Base-by-base conservation (phyloP, 2,329 filamentous ascomycete genomes). In the Penicillium sp. region DNA sequence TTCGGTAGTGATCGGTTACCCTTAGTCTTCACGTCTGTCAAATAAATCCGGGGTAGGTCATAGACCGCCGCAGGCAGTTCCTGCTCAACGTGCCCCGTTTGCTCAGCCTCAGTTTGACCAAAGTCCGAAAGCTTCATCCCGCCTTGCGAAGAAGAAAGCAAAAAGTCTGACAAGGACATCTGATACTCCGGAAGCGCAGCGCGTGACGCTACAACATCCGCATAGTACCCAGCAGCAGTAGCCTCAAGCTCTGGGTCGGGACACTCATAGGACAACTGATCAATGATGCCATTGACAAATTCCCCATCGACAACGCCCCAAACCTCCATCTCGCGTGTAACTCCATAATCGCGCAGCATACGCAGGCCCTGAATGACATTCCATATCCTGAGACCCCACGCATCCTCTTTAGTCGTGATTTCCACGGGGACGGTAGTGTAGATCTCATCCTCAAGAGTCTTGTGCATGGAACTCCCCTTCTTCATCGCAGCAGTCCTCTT, bases 21-120 rank as follows among this genome's bases (percentile, higher is more conserved):
- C 48, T 93, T 84, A 0, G 93, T 97, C 75, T 99, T 99, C 62
- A 96, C 86, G 67, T 99, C 94, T 0, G 87, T 87, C 49, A 99
- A 78, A 72, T 95, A 97, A n/a, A 89, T 74, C 54, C 78, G 72
- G 3, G 69, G 67, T 4, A 73, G 50, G 19, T 63, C 62, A 50
- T 67, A 66, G 6, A 67, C 58, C n/a, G 66, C 67, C 31, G 61
- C 51, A 23, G 64, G 59, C 1, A 56, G 48, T 50, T 67, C 58
- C 17, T 13, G n/a, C 23, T 54, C 43, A 23, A 37, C 2, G 8
- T 40, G 17, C 15, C 57, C 37, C 41, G 59, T 51, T 35, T 54
- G 51, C n/a, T 58, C 51, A 38, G 38, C 63, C 56, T 50, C 64
- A 23, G 47, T 19, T 37, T 63, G 47, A 4, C 55, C 59, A 45